These are phyloP conservation scores for Colletotrichum sublineola DNA, from an alignment of 2,329 filamentous ascomycete species.

Conservation along the genomic window DNA sequence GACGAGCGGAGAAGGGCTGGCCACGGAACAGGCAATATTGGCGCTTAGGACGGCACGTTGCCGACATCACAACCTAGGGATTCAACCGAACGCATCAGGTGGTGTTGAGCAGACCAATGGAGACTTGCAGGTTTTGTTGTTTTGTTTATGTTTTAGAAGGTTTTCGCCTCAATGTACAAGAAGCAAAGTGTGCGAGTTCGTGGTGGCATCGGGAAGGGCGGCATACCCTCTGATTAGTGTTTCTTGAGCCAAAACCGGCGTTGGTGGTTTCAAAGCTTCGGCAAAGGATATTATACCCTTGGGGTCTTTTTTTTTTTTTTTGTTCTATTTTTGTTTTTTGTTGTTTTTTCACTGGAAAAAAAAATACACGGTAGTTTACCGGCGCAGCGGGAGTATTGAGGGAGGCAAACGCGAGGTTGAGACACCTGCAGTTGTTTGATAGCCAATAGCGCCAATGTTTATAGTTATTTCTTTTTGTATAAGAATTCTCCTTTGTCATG, in stretches of 20 bases:
- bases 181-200: not conserved
- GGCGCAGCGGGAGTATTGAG: constrained; percentile 9
- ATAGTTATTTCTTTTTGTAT: not conserved
- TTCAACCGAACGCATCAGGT: not conserved
- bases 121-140: not conserved
- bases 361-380: constrained; percentile 1
- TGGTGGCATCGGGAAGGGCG: not conserved
- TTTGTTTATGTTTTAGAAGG: not conserved
- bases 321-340: too few species aligned
- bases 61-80: not conserved
- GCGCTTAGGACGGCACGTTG: not conserved
- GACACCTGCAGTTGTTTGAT: not conserved
- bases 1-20: not conserved
- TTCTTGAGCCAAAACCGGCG: not conserved
- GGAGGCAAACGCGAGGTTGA: not conserved
- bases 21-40: constrained; percentile 1
- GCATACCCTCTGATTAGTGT: not conserved
- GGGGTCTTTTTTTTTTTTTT: constrained; percentile 3
- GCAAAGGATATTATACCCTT: constrained; percentile 20
- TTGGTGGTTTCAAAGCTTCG: constrained; percentile 16
- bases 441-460: not conserved
- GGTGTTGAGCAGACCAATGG: not conserved
- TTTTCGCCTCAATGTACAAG: not conserved
- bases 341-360: constrained; percentile 3
- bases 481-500: not conserved